Evolutionary conservation across 2,329 filamentous ascomycete genomes (phyloP).

Genomic region (Rhynchosporium graminicola): DNA sequence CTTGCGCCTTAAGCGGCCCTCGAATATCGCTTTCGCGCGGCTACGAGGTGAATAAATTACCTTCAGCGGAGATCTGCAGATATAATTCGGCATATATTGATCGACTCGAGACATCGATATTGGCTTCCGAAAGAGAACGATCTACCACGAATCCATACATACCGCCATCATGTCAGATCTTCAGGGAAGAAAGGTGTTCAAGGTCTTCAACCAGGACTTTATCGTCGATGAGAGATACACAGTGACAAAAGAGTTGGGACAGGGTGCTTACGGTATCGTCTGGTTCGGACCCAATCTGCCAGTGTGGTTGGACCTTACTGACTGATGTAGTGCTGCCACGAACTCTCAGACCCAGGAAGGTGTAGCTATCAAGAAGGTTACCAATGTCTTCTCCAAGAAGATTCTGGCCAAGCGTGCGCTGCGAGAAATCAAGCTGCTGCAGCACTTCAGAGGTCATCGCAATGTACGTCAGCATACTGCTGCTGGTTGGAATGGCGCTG

Average conservation of each 20-base stretch:
- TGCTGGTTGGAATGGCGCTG: constrained; percentile 39
- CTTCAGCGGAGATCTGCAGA: constrained; percentile 13
- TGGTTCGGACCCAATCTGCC: constrained; percentile 62
- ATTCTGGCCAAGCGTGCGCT: constrained; percentile 97
- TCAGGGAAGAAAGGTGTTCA: constrained; percentile 84
- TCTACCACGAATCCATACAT: constrained; percentile 11
- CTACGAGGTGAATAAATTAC: constrained; percentile 13
- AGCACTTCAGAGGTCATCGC: constrained; percentile 91
- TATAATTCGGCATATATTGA: constrained; percentile 11
- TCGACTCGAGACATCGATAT: constrained; percentile 5
- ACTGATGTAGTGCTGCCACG: constrained; percentile 72
- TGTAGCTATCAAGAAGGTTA: constrained; percentile 99
- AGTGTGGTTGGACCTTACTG: constrained; percentile 31
- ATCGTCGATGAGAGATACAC: constrained; percentile 97
- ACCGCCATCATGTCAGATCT: constrained; percentile 40
- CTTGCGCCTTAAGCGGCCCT: constrained; percentile 1
- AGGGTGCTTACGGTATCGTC: constrained; percentile 98
- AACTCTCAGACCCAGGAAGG: constrained; percentile 90
- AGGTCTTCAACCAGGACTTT: constrained; percentile 99
- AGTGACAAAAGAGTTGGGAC: constrained; percentile 96
- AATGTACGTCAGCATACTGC: constrained; percentile 59
- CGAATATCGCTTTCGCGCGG: constrained; percentile 19
- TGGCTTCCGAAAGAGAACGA: neutral
- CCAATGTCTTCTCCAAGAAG: constrained; percentile 99
- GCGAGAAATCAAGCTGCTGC: constrained; percentile 96